These are phyloP conservation scores for Russula compacta DNA, from an alignment of 768 basidiomycete species.

Conservation along the genomic window DNA sequence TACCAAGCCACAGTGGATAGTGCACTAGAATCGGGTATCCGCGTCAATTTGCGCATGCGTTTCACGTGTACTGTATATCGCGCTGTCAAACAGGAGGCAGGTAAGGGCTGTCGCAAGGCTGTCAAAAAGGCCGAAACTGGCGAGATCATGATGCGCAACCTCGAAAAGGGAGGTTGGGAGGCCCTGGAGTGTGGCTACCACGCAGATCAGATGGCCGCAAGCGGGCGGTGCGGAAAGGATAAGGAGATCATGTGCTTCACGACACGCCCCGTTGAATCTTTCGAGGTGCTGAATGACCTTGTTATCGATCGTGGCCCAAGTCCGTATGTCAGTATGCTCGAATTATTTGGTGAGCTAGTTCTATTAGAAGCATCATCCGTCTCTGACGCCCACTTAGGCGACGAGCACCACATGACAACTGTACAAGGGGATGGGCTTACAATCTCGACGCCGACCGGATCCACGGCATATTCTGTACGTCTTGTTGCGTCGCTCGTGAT, in stretches of 20 bases:
- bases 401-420: constrained; percentile 98
- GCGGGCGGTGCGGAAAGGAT: constrained; percentile 51
- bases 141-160: constrained; percentile 92
- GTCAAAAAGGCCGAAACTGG: constrained; percentile 91
- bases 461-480: constrained; percentile 93
- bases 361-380: not conserved
- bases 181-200: constrained; percentile 78
- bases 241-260: constrained; percentile 98
- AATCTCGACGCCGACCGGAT: constrained; percentile 93
- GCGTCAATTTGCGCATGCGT: constrained; percentile 96
- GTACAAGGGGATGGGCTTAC: constrained; percentile 97
- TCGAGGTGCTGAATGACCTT: constrained; percentile 93
- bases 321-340: constrained; percentile 91
- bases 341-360: constrained; percentile 77
- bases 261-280: constrained; percentile 89
- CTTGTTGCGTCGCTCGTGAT: not conserved
- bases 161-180: constrained; percentile 92
- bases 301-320: constrained; percentile 98
- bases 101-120: constrained; percentile 56
- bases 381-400: constrained; percentile 45
- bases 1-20: constrained; percentile 79
- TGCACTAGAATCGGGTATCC: constrained; percentile 84
- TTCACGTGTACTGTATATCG: constrained; percentile 99
- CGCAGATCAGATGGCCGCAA: constrained; percentile 35
- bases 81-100: constrained; percentile 63